These are phyloP conservation scores for Lolium multiflorum DNA, from an alignment of 176 grass and related monocot genomes.

Conservation along the genomic window DNA sequence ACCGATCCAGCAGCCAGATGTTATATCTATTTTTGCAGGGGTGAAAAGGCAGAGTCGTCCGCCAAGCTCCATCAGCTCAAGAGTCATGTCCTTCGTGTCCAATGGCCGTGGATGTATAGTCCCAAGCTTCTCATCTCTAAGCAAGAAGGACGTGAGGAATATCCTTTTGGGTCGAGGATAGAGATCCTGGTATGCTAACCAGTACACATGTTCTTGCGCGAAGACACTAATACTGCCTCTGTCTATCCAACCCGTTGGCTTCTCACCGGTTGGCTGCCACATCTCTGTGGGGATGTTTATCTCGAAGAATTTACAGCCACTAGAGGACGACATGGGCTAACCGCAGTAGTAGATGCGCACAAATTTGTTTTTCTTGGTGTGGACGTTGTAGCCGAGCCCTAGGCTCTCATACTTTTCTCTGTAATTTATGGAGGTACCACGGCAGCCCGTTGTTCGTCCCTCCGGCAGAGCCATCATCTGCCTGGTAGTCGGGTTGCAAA, in stretches of 20 bases:
- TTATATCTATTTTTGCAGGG: neutral
- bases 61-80: neutral
- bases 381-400: conserved; percentile 40
- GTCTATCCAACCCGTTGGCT: neutral
- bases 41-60: neutral
- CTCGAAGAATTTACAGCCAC: conserved; percentile 8
- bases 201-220: conserved; percentile 6
- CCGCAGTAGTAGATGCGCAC: conserved; percentile 11
- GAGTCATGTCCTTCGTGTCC: neutral
- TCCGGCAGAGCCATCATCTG: conserved; percentile 1
- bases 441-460: neutral
- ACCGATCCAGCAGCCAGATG: neutral
- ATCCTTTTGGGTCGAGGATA: neutral
- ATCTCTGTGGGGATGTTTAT: neutral
- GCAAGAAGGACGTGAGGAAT: conserved; percentile 17
- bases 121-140: neutral
- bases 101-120: neutral
- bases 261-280: neutral
- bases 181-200: neutral
- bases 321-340: neutral
- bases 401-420: neutral
- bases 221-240: neutral
- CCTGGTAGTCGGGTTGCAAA: conserved; percentile 17
- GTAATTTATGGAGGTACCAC: neutral
- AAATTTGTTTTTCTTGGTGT: conserved; percentile 8